Evolutionary conservation across 108 stramenopile genomes (phyloP), one percentile per base, ranked within the genome.

Genomic region (Epithemia pelagica): DNA sequence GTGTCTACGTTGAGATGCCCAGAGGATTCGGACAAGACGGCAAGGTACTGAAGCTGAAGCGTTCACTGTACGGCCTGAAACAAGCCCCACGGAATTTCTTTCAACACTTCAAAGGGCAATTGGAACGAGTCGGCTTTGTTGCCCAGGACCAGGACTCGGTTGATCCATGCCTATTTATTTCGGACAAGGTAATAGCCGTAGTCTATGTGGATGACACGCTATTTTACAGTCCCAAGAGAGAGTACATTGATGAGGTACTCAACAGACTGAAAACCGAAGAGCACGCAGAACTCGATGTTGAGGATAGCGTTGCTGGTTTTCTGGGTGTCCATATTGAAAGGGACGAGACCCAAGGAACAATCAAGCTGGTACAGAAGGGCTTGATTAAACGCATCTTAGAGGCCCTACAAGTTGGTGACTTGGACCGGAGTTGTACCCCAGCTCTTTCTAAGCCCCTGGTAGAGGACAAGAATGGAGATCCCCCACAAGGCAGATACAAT

Each of bases 81-180:
- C 69, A 74, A 54, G 27, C 57, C 19, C 74, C 74, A 15, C 1
- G 52, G 52, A 74, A 74, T 33, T 79, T 67, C 54, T 79, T 68
- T 32, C 8, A 60, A 0, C 71, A 70, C 61, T 54, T 83, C 5
- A 54, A 61, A 26, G 22, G 57, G 1, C 28, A 68, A 22, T 28
- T 64, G 37, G 63, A 64, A 28, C 27, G 27, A 10, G 55, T 51
- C 22, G 75, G 71, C 31, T 72, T 71, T 53, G 62, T 51, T 31
- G 1, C 67, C 70, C 21, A 22, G 28, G 2, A 62, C 65, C 23
- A 7, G 58, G n/a, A 61, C 74, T 5, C 24, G 60, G 23, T 70
- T 28, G 84, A 82, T 59, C 81, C 83, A 15, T 88, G 86, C 37
- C 64, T 88, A n/a, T 82, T 88, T 32, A 58, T 78, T 65, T 75